Evolutionary conservation across 305 asterid species (phyloP), one percentile per base, ranked within the genome.

Genomic region (Galium porrigens): DNA sequence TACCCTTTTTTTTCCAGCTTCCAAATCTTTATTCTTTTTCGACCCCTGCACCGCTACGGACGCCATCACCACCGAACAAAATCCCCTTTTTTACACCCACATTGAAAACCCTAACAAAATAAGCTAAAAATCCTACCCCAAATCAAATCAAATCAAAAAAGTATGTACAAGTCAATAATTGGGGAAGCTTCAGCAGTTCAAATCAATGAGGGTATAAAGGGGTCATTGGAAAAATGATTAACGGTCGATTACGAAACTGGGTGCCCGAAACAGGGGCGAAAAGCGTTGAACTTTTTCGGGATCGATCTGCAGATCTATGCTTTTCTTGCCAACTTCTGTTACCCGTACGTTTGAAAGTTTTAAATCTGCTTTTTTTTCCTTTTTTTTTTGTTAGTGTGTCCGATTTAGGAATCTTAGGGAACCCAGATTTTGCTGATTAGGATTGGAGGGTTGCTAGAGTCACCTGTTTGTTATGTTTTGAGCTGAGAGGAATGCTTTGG

Each of bases 1-100:
- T 27, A 86, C 96, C 98, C 81, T 85, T 70, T 56, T 91, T 72
- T 72, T 85, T 55, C 96, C 98, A 74, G 95, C 96, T 83, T 81
- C 91, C 85, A 85, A 80, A 85, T 86, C 83, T 74, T 81, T 86
- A 70, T 86, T 85, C 82, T 92, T 92, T 80, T 73, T 83, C 77
- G 79, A 69, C 54, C 83, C 95, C 86, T 91, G 90, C 74, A 84
- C 89, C 77, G 95, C 84, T 79, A 94, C 95, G 77, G 95, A 86
- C 80, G 95, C 95, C 98, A 89, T 88, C 78, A 42, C 61, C 46
- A 65, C 34, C 51, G 44, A 17, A 29, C 5, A 25, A 48, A 44
- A 15, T 17, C 36, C 49, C 53, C 10, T 15, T n/a, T 3, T 12
- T 76, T 60, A 68, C 67, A 72, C 70, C 70, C 80, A 65, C 71